Evolutionary conservation across 495 filamentous ascomycete genomes (phyloP).

Genomic region (Neurospora sp.): DNA sequence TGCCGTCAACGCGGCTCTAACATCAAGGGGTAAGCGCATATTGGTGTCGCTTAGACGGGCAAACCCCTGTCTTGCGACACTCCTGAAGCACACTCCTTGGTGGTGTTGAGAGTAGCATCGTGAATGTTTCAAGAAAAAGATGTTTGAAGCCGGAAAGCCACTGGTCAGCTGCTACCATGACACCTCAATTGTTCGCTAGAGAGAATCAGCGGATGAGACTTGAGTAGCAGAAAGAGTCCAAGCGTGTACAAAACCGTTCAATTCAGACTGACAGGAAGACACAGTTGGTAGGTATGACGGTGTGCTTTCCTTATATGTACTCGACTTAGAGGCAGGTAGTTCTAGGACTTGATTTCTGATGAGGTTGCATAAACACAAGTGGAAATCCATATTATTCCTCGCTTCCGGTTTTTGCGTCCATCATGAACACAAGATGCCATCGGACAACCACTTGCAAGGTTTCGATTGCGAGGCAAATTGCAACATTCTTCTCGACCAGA

Average conservation of each 20-base stretch:
- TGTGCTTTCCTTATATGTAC: neutral
- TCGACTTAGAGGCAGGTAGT: no score
- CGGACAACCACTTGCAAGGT: no score
- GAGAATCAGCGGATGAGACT: neutral
- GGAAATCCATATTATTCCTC: neutral
- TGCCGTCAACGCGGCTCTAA: neutral
- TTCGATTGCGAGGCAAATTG: neutral
- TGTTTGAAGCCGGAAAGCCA: neutral
- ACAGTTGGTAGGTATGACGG: neutral
- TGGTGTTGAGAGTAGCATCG: neutral
- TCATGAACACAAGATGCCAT: neutral
- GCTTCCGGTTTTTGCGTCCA: neutral
- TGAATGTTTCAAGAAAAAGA: neutral
- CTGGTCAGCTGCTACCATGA: neutral
- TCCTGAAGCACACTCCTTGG: constrained; percentile 30
- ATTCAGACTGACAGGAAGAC: neutral
- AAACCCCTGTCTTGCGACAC: constrained; percentile 40
- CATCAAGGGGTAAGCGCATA: neutral
- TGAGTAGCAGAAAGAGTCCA: neutral
- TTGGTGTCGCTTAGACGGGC: constrained; percentile 3
- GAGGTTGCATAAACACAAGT: neutral
- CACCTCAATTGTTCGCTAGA: neutral
- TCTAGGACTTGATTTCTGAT: neutral
- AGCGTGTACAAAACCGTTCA: neutral
- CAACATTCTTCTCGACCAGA: neutral